Conservation (phyloP, 352 stramenopile species). For the Globisporangium iwayamae region DNA sequence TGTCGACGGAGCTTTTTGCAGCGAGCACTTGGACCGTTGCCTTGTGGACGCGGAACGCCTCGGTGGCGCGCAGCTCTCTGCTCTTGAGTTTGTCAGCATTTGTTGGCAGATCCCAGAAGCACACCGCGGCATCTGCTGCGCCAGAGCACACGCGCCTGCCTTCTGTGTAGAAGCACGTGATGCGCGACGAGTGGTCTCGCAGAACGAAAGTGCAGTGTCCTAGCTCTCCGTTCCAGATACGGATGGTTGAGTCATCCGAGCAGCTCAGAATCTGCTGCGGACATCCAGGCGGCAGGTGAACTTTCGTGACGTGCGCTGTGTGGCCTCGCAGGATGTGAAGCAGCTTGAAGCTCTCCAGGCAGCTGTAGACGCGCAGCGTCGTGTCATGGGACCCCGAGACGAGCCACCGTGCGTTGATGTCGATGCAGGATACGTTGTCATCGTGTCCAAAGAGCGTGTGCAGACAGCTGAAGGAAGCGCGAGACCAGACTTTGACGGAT, state of each 20-base stretch:
- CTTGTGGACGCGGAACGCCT: constrained; percentile 40
- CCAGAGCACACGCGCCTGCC: constrained; percentile 43
- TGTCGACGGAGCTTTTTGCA: not conserved
- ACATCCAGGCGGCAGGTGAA: constrained; percentile 25
- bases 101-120: constrained; percentile 46
- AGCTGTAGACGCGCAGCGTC: constrained; percentile 56
- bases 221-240: constrained; percentile 48
- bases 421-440: constrained; percentile 61
- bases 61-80: constrained; percentile 18
- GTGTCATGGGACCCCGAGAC: constrained; percentile 67
- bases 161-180: constrained; percentile 44
- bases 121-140: constrained; percentile 49
- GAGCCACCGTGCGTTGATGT: constrained; percentile 47
- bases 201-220: constrained; percentile 41
- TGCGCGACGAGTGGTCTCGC: constrained; percentile 35
- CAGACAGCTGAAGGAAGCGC: constrained; percentile 41
- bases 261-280: constrained; percentile 42
- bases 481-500: constrained; percentile 73
- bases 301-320: constrained; percentile 54
- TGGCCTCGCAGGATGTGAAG: constrained; percentile 42
- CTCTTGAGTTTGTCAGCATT: constrained; percentile 3
- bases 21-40: constrained; percentile 55
- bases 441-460: constrained; percentile 61
- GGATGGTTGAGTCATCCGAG: constrained; percentile 58
- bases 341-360: constrained; percentile 33